These are phyloP conservation scores for Ganoderma resinaceum DNA, from an alignment of 1,284 basidiomycete species.

Conservation along the genomic window DNA sequence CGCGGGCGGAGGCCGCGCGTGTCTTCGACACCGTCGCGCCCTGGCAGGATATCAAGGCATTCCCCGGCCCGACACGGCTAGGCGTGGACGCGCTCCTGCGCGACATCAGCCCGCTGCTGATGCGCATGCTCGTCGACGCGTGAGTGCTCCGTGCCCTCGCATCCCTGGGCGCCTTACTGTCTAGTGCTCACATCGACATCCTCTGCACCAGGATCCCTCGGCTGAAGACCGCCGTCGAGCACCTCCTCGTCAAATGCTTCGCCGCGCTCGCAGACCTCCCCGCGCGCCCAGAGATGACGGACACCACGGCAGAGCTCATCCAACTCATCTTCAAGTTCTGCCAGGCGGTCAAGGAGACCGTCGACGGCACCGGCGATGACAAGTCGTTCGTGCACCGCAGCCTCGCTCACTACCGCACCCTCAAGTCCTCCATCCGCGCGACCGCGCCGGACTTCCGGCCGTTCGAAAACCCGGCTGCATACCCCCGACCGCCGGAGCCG, in stretches of 20 bases:
- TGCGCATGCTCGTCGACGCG: conserved; percentile 57
- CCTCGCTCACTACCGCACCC: conserved; percentile 39
- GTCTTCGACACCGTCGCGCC: conserved; percentile 57
- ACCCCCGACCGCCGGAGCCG: conserved; percentile 9
- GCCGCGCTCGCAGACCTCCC: conserved; percentile 51
- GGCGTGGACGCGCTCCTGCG: conserved; percentile 61
- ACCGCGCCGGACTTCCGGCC: conserved; percentile 50
- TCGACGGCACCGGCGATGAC: conserved; percentile 45
- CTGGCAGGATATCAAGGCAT: conserved; percentile 50
- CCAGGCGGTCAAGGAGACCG: conserved; percentile 42
- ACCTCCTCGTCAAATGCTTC: conserved; percentile 45
- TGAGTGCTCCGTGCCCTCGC: conserved; percentile 40
- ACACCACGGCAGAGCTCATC: conserved; percentile 53
- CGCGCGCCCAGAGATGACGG: conserved; percentile 34
- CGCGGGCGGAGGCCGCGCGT: conserved; percentile 43
- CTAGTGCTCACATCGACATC: not conserved
- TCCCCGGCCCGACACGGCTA: conserved; percentile 44
- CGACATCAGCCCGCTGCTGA: conserved; percentile 59
- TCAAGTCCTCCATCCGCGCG: conserved; percentile 43
- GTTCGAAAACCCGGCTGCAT: conserved; percentile 2
- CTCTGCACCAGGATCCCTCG: conserved; percentile 57
- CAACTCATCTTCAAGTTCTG: conserved; percentile 53
- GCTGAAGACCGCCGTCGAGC: conserved; percentile 47
- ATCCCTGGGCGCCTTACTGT: too few relatives aligned
- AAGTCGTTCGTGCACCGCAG: conserved; percentile 47